Conservation (phyloP, 2,329 filamentous ascomycete genomes). For the Erysiphe pulchra region DNA sequence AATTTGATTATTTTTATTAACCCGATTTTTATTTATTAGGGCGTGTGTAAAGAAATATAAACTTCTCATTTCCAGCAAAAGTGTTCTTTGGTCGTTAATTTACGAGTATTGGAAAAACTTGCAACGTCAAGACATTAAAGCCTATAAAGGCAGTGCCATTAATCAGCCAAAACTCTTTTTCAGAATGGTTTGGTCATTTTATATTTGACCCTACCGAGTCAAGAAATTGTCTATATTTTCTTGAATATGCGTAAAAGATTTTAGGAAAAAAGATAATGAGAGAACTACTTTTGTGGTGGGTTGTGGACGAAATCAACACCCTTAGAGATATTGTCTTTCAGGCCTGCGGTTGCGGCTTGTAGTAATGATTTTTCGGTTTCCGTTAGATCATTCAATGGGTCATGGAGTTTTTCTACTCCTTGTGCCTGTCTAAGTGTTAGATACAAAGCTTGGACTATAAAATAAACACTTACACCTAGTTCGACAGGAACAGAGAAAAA, state of each 20-base stretch:
- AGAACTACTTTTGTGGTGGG: constrained; percentile 20
- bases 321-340: constrained; percentile 86
- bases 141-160: no score
- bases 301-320: constrained; percentile 74
- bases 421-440: constrained; percentile 29
- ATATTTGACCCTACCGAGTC: no score
- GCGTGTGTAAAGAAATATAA: no score
- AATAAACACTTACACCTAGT: constrained; percentile 47
- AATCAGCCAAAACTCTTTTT: no score
- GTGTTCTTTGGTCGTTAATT: no score
- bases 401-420: constrained; percentile 64
- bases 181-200: no score
- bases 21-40: no score
- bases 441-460: constrained; percentile 8
- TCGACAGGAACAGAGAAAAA: constrained; percentile 94
- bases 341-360: constrained; percentile 44
- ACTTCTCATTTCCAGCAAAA: no score
- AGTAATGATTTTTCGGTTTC: constrained; percentile 78
- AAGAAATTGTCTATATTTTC: no score
- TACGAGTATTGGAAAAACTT: no score
- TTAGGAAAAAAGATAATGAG: neutral
- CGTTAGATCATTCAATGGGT: constrained; percentile 52
- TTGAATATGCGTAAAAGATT: neutral
- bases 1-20: no score
- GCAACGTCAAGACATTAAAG: no score